A percentile compares a stretch with the other conserved stretches of the same genome.
Conservation (phyloP, 148 eudicot species). For the Vaccinium macrocarpon region DNA sequence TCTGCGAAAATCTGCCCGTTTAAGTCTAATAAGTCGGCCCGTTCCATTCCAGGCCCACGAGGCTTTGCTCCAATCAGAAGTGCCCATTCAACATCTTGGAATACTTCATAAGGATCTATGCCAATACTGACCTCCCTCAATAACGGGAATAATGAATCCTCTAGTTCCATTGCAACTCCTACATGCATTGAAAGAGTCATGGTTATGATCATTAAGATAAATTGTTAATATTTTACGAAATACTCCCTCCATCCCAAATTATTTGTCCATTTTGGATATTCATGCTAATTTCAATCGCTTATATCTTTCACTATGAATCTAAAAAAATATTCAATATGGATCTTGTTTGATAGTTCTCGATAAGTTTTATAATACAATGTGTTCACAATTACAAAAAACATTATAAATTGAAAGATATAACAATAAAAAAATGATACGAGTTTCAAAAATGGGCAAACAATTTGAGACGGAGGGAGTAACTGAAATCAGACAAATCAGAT, state of each 20-base stretch:
- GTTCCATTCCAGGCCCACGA: conserved; percentile 98
- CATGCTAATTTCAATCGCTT: too few relatives aligned
- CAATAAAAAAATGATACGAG: too few relatives aligned
- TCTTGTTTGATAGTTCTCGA: too few relatives aligned
- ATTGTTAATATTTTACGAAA: background rate
- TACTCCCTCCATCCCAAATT: too few relatives aligned
- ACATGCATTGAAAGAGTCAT: conserved; percentile 15
- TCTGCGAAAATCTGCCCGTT: conserved; percentile 88
- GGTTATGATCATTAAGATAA: background rate
- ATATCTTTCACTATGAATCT: too few relatives aligned
- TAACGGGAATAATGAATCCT: conserved; percentile 88
- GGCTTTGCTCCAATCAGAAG: conserved; percentile 99
- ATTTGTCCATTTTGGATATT: too few relatives aligned
- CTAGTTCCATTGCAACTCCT: conserved; percentile 99
- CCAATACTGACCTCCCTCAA: conserved; percentile 92
- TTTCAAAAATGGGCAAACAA: too few relatives aligned
- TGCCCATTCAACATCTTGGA: conserved; percentile 96
- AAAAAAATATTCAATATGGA: too few relatives aligned
- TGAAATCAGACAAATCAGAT: background rate
- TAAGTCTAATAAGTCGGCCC: conserved; percentile 87
- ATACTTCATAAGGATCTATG: conserved; percentile 87
- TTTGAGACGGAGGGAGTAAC: too few relatives aligned
- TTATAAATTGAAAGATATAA: too few relatives aligned
- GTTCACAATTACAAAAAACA: too few relatives aligned
- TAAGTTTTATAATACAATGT: too few relatives aligned